Percentiles rank a stretch among this genome's conserved stretches.
These are phyloP conservation scores for Neofusicoccum sp. DNA, from an alignment of 2,329 filamentous ascomycete genomes.

Conservation along the genomic window DNA sequence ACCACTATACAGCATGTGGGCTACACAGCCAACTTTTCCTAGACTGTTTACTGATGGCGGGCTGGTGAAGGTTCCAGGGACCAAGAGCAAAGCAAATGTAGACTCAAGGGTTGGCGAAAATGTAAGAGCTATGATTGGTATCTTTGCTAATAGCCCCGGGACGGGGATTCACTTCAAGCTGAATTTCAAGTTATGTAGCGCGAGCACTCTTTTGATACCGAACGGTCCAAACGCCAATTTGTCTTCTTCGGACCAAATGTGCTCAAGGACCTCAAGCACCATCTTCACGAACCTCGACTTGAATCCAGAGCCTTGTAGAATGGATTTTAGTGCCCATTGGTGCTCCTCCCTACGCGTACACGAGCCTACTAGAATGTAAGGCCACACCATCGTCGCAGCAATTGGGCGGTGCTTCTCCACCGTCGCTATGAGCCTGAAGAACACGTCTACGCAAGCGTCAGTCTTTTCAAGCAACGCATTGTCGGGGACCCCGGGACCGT, in stretches of 20 bases:
- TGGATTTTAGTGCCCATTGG: background rate
- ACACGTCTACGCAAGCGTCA: background rate
- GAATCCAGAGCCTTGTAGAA: background rate
- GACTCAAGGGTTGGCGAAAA: too few species aligned
- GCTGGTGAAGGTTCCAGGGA: too few species aligned
- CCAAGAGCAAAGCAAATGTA: too few species aligned
- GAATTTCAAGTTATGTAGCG: background rate
- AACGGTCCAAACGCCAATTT: background rate
- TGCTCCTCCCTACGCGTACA: background rate
- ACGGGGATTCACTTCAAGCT: too few species aligned
- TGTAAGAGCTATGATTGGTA: too few species aligned
- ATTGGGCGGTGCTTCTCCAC: background rate
- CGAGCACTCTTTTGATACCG: background rate
- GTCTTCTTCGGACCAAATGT: background rate
- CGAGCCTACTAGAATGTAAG: background rate
- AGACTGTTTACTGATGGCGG: too few species aligned
- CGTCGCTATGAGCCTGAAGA: background rate
- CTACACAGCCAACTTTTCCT: too few species aligned
- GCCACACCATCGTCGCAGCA: background rate
- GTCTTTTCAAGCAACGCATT: background rate
- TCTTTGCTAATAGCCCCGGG: too few species aligned
- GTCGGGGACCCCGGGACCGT: background rate
- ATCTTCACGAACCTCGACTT: background rate
- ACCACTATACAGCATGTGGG: too few species aligned
- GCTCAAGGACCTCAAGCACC: background rate